phyloP scores from a whole-genome alignment of 345 rosid genomes.

The Gossypium rotundifolium region DNA sequence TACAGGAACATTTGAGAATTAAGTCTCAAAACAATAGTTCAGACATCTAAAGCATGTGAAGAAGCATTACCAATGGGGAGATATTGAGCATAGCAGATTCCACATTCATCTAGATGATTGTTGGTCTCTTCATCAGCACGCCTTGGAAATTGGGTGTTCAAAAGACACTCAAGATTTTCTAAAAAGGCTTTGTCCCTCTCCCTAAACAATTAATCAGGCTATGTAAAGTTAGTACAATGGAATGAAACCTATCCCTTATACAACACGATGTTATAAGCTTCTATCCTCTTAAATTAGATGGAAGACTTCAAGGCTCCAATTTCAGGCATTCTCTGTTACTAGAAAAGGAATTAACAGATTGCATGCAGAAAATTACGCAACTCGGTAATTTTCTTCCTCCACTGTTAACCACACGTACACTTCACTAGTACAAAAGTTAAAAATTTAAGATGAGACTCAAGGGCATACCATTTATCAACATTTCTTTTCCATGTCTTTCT shows the following conservation, averaged over 20 bases:
- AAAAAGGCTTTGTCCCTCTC: constrained; percentile 38
- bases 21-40: constrained; percentile 11
- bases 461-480: constrained; percentile 45
- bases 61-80: constrained; percentile 53
- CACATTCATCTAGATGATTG: constrained; percentile 58
- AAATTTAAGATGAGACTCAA: constrained; percentile 3
- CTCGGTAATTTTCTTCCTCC: background rate
- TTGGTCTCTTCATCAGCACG: constrained; percentile 26
- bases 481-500: constrained; percentile 56
- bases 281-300: background rate
- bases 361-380: background rate
- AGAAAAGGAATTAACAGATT: background rate
- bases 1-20: constrained; percentile 17
- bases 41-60: background rate
- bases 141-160: constrained; percentile 48
- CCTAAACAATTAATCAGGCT: constrained; percentile 32
- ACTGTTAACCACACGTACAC: background rate
- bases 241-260: background rate
- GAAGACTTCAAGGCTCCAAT: background rate
- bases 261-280: background rate
- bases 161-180: constrained; percentile 50
- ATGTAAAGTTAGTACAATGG: background rate
- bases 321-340: background rate
- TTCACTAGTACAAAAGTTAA: background rate
- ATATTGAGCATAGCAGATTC: constrained; percentile 70